phyloP scores from a whole-genome alignment of 345 rosid species.

The Triadica sebifera region DNA sequence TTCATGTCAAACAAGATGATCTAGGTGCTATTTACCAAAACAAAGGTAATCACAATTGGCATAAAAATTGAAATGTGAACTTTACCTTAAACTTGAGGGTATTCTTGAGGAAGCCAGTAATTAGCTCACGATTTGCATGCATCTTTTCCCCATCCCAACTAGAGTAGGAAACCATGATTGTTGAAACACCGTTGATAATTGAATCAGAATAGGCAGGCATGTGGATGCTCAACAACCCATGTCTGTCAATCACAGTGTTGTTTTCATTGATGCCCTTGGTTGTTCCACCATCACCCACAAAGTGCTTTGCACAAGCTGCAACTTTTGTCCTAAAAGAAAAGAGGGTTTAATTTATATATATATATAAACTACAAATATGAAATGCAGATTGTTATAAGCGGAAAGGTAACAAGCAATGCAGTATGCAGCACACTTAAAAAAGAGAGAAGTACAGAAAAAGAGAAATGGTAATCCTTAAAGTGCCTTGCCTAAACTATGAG shows the following conservation, averaged over 20 bases:
- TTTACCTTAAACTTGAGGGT: slow-evolving; percentile 30
- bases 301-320: slow-evolving; percentile 35
- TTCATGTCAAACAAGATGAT: not conserved
- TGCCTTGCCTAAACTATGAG: not conserved
- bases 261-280: slow-evolving; percentile 27
- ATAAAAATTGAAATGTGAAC: not conserved
- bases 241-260: slow-evolving; percentile 24
- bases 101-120: slow-evolving; percentile 28
- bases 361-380: not conserved
- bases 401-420: not conserved
- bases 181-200: slow-evolving; percentile 25
- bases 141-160: slow-evolving; percentile 36
- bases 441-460: no score
- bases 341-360: no score
- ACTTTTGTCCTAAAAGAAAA: slow-evolving; percentile 21
- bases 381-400: not conserved
- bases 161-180: slow-evolving; percentile 32
- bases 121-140: slow-evolving; percentile 26
- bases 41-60: not conserved
- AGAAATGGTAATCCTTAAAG: not conserved
- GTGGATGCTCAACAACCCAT: slow-evolving; percentile 26
- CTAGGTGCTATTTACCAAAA: not conserved
- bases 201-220: slow-evolving; percentile 33
- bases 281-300: slow-evolving; percentile 36
- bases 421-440: not conserved